Conservation (phyloP, 768 basidiomycete genomes). For the Russula olivacea region DNA sequence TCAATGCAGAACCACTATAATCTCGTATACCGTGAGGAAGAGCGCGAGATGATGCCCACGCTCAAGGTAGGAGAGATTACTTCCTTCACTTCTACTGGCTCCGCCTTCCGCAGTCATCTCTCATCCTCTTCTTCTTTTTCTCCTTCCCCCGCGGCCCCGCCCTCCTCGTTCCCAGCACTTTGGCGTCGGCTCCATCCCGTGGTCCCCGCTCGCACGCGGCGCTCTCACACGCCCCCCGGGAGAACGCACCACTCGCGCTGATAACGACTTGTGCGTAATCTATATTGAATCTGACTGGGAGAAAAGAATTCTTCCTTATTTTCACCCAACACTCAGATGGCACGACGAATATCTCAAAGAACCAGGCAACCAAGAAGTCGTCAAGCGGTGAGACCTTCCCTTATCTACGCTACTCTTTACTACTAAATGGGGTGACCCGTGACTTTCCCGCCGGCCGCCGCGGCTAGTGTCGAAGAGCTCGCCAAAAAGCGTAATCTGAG, state of each 20-base stretch:
- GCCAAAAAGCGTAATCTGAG: constrained; percentile 33
- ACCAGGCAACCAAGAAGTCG: constrained; percentile 12
- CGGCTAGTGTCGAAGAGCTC: constrained; percentile 31
- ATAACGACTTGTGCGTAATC: constrained; percentile 29
- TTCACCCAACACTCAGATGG: constrained; percentile 1
- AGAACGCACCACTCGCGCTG: constrained; percentile 24
- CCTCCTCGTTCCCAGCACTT: constrained; percentile 20
- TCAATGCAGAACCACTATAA: constrained; percentile 44
- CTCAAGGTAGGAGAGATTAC: constrained; percentile 24
- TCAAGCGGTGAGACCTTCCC: constrained; percentile 14
- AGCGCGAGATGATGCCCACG: constrained; percentile 35
- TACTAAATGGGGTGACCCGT: background rate
- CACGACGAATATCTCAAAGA: constrained; percentile 9
- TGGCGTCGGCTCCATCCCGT: constrained; percentile 39
- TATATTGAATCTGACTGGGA: background rate
- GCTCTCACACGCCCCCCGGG: constrained; percentile 28
- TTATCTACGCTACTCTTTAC: no score
- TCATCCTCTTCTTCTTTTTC: background rate
- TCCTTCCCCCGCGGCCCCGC: background rate
- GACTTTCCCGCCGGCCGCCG: background rate
- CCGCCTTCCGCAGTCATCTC: background rate
- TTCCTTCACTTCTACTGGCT: background rate
- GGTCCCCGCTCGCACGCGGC: constrained; percentile 35
- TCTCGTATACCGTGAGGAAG: constrained; percentile 42
- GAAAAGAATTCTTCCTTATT: background rate